These are phyloP conservation scores for Yamadazyma dendronema DNA, from an alignment of 1,139 yeast species.

Conservation along the genomic window DNA sequence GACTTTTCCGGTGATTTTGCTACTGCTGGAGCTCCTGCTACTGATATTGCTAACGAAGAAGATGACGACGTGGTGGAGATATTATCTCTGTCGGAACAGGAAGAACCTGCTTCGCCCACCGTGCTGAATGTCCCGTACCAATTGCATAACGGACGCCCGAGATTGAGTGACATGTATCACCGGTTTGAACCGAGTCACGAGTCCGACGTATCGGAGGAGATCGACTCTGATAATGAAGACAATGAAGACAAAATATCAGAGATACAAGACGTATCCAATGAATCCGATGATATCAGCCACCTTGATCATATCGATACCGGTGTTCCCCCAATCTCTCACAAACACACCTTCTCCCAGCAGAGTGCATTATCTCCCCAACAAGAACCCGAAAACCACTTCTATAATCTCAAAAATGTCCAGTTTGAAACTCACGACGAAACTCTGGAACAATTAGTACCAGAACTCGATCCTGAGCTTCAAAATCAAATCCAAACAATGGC, in stretches of 20 bases:
- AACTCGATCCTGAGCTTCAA: conserved; percentile 5
- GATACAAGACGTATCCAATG: conserved; percentile 6
- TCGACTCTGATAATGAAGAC: conserved; percentile 9
- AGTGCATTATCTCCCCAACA: not conserved
- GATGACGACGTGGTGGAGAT: conserved; percentile 18
- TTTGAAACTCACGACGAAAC: not conserved
- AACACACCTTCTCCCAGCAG: not conserved
- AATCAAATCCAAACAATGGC: conserved; percentile 10
- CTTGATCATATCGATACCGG: too few species aligned
- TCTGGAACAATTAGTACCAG: not conserved
- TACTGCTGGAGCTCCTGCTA: too few species aligned
- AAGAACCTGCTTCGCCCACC: not conserved
- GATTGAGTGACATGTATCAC: not conserved
- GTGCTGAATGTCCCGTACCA: not conserved
- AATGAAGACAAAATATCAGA: conserved; percentile 7
- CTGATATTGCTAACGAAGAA: too few species aligned
- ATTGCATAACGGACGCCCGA: not conserved
- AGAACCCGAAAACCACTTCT: not conserved
- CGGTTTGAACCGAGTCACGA: conserved; percentile 12
- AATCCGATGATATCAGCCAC: too few species aligned
- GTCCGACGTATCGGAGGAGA: conserved; percentile 12
- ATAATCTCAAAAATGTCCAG: conserved; percentile 1
- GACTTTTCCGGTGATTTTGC: too few species aligned
- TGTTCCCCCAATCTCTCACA: too few species aligned
- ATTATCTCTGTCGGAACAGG: conserved; percentile 13